Percentiles rank a stretch among this genome's conserved stretches.
phyloP scores from a whole-genome alignment of 2,329 filamentous ascomycete species.

The Hypoxylon sp. region DNA sequence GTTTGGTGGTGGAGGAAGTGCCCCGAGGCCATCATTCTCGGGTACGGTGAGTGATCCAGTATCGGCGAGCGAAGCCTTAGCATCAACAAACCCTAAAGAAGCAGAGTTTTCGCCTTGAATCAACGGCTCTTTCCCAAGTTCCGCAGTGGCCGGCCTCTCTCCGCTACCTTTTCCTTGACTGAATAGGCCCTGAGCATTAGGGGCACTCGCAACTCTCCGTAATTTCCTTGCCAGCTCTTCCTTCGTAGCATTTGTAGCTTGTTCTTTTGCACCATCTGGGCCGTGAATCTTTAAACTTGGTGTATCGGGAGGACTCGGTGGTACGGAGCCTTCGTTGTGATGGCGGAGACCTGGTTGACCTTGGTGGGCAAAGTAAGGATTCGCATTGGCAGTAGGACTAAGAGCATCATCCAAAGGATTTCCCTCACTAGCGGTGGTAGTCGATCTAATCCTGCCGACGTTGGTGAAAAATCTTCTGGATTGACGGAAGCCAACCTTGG shows the following conservation, averaged over 20 bases:
- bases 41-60: constrained; percentile 59
- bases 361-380: constrained; percentile 98
- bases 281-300: constrained; percentile 82
- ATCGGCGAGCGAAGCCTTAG: constrained; percentile 59
- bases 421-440: constrained; percentile 93
- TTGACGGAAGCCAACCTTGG: constrained; percentile 81
- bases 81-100: constrained; percentile 63
- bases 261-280: constrained; percentile 74
- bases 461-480: constrained; percentile 90
- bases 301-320: constrained; percentile 92
- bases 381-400: constrained; percentile 93
- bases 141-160: constrained; percentile 85
- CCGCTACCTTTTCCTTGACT: constrained; percentile 67
- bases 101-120: constrained; percentile 69
- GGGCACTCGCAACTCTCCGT: constrained; percentile 93
- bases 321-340: constrained; percentile 93
- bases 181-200: constrained; percentile 96
- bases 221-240: constrained; percentile 95
- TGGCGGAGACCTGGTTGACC: constrained; percentile 93
- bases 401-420: constrained; percentile 89
- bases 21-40: constrained; percentile 68
- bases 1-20: constrained; percentile 76
- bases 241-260: constrained; percentile 84
- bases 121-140: constrained; percentile 86
- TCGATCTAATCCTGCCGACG: constrained; percentile 88